Evolutionary conservation across 177 flowering plant genomes (phyloP).

Genomic region (Tripterygium wilfordii): DNA sequence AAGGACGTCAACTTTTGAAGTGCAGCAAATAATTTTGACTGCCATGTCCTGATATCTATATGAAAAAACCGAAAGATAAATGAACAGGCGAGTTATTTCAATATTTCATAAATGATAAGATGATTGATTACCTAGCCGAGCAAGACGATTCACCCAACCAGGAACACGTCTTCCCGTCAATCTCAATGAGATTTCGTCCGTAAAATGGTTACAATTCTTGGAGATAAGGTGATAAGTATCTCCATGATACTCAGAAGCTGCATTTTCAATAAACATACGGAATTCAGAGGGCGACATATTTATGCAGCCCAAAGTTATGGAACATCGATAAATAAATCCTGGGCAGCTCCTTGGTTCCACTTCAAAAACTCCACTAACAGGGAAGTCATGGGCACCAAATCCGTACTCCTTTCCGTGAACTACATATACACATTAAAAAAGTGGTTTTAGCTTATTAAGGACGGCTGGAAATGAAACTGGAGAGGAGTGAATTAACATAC

Average conservation of each 20-base stretch:
- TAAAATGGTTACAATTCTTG: slow-evolving; percentile 96
- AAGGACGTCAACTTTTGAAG: too few species aligned
- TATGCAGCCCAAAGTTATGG: slow-evolving; percentile 61
- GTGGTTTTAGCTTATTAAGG: background rate
- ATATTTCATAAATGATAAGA: too few species aligned
- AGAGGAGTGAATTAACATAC: too few species aligned
- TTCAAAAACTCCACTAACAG: slow-evolving; percentile 95
- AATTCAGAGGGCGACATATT: slow-evolving; percentile 65
- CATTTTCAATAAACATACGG: slow-evolving; percentile 57
- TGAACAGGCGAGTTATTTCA: background rate
- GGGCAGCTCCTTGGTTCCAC: slow-evolving; percentile 94
- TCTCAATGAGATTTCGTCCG: slow-evolving; percentile 63
- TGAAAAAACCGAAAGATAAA: background rate
- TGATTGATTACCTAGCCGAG: slow-evolving; percentile 46
- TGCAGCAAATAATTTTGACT: too few species aligned
- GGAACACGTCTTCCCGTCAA: slow-evolving; percentile 72
- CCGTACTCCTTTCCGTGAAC: slow-evolving; percentile 94
- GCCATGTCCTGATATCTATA: background rate
- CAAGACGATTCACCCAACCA: slow-evolving; percentile 94
- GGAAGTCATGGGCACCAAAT: slow-evolving; percentile 92
- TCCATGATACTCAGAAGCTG: slow-evolving; percentile 80
- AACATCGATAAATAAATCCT: slow-evolving; percentile 73
- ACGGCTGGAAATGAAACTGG: too few species aligned
- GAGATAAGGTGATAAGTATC: slow-evolving; percentile 93
- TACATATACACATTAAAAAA: slow-evolving; percentile 16